phyloP scores from a whole-genome alignment of 1,284 basidiomycete species.

The Marasmius fiardii region DNA sequence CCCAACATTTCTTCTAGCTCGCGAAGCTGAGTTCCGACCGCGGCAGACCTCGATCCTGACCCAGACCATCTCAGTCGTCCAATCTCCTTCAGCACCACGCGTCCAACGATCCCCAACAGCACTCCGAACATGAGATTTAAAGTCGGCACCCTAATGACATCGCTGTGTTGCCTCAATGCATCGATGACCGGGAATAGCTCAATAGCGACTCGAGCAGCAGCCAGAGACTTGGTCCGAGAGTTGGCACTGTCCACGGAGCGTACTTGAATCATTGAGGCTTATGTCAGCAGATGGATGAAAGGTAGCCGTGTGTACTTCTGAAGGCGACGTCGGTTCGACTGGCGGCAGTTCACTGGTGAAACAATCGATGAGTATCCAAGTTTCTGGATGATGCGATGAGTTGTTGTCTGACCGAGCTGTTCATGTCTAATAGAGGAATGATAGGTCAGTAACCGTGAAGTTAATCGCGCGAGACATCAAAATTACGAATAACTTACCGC shows the following conservation, averaged over 20 bases:
- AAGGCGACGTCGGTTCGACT: constrained; percentile 2
- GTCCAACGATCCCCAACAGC: constrained; percentile 9
- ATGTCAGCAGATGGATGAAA: constrained; percentile 1
- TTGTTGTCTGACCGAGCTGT: constrained; percentile 1
- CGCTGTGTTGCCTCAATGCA: not conserved
- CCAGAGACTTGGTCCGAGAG: not conserved
- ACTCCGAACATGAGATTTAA: constrained; percentile 10
- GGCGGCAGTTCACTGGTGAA: constrained; percentile 5
- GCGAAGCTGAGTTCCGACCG: not conserved
- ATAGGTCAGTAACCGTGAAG: not conserved
- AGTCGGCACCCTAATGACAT: not conserved
- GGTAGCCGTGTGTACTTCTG: not conserved
- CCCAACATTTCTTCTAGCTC: constrained; percentile 7
- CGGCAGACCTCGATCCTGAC: not conserved
- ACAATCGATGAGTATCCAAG: constrained; percentile 9
- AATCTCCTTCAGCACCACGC: constrained; percentile 10
- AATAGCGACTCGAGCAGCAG: constrained; percentile 4
- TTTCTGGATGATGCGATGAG: not conserved
- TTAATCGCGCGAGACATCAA: no score
- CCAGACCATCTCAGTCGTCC: constrained; percentile 3
- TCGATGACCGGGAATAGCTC: constrained; percentile 9
- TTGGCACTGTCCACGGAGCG: not conserved
- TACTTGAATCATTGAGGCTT: not conserved
- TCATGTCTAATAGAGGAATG: not conserved
- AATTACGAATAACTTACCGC: no score